Evolutionary conservation across 1,284 basidiomycete species (phyloP).

Genomic region (Ceratobasidium sp.): DNA sequence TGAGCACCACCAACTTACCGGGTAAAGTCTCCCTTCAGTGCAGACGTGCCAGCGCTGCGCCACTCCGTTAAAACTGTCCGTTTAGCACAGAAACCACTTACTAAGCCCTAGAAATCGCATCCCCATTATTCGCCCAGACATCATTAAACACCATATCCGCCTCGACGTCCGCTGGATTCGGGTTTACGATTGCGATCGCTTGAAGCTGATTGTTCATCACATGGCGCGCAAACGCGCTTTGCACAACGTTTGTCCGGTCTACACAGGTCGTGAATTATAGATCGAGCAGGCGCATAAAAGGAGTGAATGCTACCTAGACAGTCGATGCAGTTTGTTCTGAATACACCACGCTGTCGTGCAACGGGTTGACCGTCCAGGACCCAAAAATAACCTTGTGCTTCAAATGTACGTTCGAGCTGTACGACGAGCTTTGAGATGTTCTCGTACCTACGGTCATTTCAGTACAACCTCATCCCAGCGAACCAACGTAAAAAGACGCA

Average conservation of each 20-base stretch:
- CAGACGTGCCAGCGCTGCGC: conserved; percentile 84
- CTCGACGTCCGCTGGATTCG: conserved; percentile 63
- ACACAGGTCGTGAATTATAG: conserved; percentile 53
- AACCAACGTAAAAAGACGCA: conserved; percentile 57
- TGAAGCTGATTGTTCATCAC: conserved; percentile 84
- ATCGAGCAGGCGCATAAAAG: not conserved
- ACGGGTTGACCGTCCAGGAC: conserved; percentile 75
- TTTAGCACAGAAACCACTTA: conserved; percentile 61
- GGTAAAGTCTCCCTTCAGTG: conserved; percentile 97
- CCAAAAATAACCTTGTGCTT: conserved; percentile 88
- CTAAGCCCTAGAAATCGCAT: conserved; percentile 88
- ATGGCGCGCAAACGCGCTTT: conserved; percentile 84
- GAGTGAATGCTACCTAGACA: conserved; percentile 58
- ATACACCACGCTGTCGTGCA: conserved; percentile 85
- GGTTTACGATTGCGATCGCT: conserved; percentile 74
- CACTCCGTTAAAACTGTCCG: conserved; percentile 2
- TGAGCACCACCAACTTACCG: conserved; percentile 59
- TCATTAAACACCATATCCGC: conserved; percentile 88
- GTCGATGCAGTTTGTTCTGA: conserved; percentile 92
- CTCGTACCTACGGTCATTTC: conserved; percentile 70
- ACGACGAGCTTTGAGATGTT: conserved; percentile 85
- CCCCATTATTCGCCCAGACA: conserved; percentile 96
- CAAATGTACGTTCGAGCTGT: conserved; percentile 77
- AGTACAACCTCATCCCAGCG: not conserved
- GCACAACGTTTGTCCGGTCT: conserved; percentile 90